Percentiles rank a stretch among this genome's conserved stretches.
These are phyloP conservation scores for Geotrichum reessii DNA, from an alignment of 1,139 yeast species.

Conservation along the genomic window DNA sequence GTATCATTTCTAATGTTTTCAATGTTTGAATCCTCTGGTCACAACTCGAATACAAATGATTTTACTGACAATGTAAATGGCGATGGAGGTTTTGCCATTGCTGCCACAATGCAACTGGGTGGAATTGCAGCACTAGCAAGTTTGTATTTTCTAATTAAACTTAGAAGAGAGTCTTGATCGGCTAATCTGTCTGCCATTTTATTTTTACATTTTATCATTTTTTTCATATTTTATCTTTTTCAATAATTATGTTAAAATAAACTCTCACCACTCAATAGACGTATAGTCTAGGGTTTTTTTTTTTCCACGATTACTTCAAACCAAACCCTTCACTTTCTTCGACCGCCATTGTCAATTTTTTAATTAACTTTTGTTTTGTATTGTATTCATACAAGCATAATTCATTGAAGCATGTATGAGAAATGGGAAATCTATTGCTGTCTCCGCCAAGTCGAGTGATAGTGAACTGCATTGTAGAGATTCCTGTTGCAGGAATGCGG, in stretches of 20 bases:
- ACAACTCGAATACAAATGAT: constrained; percentile 12
- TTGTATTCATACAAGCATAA: constrained; percentile 66
- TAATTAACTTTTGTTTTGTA: constrained; percentile 46
- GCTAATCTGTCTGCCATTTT: background rate
- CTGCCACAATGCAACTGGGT: constrained; percentile 37
- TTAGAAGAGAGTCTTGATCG: constrained; percentile 16
- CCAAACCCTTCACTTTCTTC: constrained; percentile 85
- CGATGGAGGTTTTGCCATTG: constrained; percentile 38
- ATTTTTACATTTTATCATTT: background rate
- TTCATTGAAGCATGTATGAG: constrained; percentile 94
- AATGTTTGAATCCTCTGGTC: constrained; percentile 23
- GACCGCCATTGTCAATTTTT: constrained; percentile 61
- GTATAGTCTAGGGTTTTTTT: too few relatives aligned
- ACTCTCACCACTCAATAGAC: too few relatives aligned
- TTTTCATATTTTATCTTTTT: background rate
- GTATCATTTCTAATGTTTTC: constrained; percentile 37
- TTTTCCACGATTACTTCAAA: constrained; percentile 42
- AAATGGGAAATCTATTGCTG: constrained; percentile 59
- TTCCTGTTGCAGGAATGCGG: constrained; percentile 87
- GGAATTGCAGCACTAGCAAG: constrained; percentile 34
- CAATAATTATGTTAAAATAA: constrained; percentile 55
- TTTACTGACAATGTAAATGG: constrained; percentile 23
- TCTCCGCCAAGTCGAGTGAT: constrained; percentile 45
- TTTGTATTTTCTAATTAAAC: constrained; percentile 30
- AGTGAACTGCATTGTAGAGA: constrained; percentile 30